A percentile compares a stretch with the other conserved stretches of the same genome.
These are phyloP conservation scores for Forsythia suspensa DNA, from an alignment of 257 asterid genomes.

Conservation along the genomic window DNA sequence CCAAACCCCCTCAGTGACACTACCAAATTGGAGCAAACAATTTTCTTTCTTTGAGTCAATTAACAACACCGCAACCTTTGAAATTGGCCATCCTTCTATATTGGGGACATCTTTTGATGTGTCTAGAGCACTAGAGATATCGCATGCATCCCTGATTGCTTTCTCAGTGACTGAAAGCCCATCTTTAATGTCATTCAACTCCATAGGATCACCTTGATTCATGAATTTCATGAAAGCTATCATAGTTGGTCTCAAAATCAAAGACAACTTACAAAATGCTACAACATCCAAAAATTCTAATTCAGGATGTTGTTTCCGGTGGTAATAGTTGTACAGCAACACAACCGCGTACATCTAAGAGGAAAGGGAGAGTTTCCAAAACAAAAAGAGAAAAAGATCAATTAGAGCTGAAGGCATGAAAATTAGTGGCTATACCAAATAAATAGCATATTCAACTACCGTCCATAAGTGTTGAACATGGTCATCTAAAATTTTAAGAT, in stretches of 20 bases:
- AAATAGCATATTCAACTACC: neutral
- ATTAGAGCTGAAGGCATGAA: constrained; percentile 15
- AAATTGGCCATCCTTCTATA: constrained; percentile 42
- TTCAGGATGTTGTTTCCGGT: constrained; percentile 48
- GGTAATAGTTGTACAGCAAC: constrained; percentile 81
- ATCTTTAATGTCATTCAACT: constrained; percentile 20
- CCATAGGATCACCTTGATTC: constrained; percentile 12
- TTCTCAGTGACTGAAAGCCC: constrained; percentile 57
- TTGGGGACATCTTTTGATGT: constrained; percentile 38
- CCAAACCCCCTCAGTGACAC: constrained; percentile 63
- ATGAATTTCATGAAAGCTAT: constrained; percentile 40
- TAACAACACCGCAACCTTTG: constrained; percentile 59
- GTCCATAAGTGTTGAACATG: neutral
- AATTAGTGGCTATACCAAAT: neutral
- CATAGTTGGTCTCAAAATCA: constrained; percentile 41
- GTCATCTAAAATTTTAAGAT: neutral
- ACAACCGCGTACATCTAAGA: constrained; percentile 78
- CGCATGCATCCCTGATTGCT: constrained; percentile 64
- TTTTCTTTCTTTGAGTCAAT: constrained; percentile 50
- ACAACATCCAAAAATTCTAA: constrained; percentile 37
- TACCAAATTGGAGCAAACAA: constrained; percentile 43
- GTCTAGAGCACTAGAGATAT: constrained; percentile 45
- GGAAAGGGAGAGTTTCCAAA: neutral
- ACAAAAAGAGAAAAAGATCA: neutral
- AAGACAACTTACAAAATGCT: constrained; percentile 53